These are phyloP conservation scores for Leucaena leucocephala DNA, from an alignment of 306 rosid genomes.

Conservation along the genomic window DNA sequence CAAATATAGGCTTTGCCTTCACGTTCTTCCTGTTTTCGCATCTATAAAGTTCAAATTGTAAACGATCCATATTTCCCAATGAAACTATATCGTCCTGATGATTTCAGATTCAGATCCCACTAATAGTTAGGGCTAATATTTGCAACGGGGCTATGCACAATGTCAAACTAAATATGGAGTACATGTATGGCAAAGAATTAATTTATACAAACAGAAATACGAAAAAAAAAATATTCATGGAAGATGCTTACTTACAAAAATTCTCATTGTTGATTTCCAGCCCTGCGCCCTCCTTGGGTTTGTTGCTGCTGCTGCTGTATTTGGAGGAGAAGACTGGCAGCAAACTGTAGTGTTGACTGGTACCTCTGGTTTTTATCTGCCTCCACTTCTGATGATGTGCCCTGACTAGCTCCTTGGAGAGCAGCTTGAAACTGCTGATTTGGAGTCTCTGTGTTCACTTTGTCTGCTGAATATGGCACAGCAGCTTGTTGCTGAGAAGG, in stretches of 20 bases:
- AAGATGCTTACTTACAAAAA: slow-evolving; percentile 57
- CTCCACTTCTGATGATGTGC: slow-evolving; percentile 73
- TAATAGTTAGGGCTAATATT: background rate
- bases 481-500: slow-evolving; percentile 54
- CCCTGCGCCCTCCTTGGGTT: slow-evolving; percentile 62
- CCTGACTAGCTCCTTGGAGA: slow-evolving; percentile 61
- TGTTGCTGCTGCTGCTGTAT: slow-evolving; percentile 87
- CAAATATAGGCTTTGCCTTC: background rate
- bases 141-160: background rate
- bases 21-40: background rate
- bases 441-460: slow-evolving; percentile 59
- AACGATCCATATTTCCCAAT: background rate
- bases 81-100: background rate
- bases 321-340: slow-evolving; percentile 92
- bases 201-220: slow-evolving; percentile 2
- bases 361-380: slow-evolving; percentile 88
- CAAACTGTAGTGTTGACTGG: slow-evolving; percentile 84
- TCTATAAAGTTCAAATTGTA: background rate
- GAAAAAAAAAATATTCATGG: slow-evolving; percentile 20
- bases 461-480: slow-evolving; percentile 56
- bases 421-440: slow-evolving; percentile 72
- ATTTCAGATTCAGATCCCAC: background rate
- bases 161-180: slow-evolving; percentile 3
- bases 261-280: slow-evolving; percentile 77
- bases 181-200: background rate